Conservation (phyloP, 2,329 filamentous ascomycete genomes). For the Hypoxylon sp. region DNA sequence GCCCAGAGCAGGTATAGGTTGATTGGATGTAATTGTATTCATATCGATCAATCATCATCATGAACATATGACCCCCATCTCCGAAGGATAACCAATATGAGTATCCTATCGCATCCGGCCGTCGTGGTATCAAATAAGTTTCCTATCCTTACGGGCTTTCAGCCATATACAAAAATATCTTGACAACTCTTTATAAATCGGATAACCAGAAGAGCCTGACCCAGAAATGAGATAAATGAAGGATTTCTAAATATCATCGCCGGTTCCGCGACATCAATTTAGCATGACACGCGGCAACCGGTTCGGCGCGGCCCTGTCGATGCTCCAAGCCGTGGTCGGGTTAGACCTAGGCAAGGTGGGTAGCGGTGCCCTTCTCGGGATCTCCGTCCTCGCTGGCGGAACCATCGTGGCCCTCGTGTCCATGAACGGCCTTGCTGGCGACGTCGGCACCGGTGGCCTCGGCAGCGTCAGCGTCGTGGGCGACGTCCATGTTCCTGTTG, state of each 20-base stretch:
- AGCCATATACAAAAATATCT: constrained; percentile 7
- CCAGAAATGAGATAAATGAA: neutral
- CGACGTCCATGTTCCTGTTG: constrained; percentile 59
- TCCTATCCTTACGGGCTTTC: constrained; percentile 1
- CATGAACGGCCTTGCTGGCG: constrained; percentile 46
- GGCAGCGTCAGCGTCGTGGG: constrained; percentile 56
- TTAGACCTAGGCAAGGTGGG: constrained; percentile 26
- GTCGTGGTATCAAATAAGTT: constrained; percentile 22
- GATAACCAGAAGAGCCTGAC: constrained; percentile 1
- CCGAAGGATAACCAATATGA: constrained; percentile 1
- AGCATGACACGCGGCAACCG: constrained; percentile 1
- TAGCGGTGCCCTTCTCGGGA: constrained; percentile 40
- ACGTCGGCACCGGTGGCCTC: constrained; percentile 54
- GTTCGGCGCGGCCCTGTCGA: neutral
- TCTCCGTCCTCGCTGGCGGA: constrained; percentile 41
- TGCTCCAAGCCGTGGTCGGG: neutral
- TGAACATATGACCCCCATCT: constrained; percentile 10
- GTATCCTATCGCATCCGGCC: constrained; percentile 6
- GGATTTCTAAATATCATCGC: neutral
- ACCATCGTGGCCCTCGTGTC: constrained; percentile 32
- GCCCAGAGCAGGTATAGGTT: neutral
- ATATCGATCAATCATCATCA: constrained; percentile 15
- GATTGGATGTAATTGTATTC: neutral
- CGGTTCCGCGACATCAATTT: neutral
- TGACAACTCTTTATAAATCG: neutral